Evolutionary conservation across 108 stramenopile genomes (phyloP), one percentile per base, ranked within the genome.

Genomic region (Cyclotella kingstonii): DNA sequence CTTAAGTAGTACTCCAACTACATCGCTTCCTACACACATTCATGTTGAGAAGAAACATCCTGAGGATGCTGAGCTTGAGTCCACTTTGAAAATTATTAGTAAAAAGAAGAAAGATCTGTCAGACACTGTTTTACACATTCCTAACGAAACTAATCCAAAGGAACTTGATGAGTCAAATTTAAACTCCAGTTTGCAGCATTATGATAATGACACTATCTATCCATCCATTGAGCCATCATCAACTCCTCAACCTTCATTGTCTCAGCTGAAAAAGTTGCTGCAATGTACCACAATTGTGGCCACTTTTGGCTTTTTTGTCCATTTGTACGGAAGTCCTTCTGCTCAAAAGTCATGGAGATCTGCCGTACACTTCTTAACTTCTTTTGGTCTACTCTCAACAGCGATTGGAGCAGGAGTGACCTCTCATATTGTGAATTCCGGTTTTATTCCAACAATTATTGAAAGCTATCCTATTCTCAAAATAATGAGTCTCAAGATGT

Each of bases 311-410:
- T 74, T 74, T 54, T 4, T 66, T n/a, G 41, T 50, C 19, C 73
- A 74, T 40, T 26, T 74, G 25, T 41, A 35, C 25, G 30, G 42
- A 22, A 74, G 73, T 61, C 60, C 58, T 18, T 46, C 58, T 0
- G 66, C 73, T 1, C 59, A 65, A 38, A 60, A 50, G 17, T 46
- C 73, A 5, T 74, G 73, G 73, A 15, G 48, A 26, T 66, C 53
- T 10, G 53, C 59, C 9, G 33, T 41, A 2, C 39, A 66, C 30
- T 74, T 66, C 4, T 55, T 60, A 11, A 41, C 73, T 39, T 74
- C 73, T n/a, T 33, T 58, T 0, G 60, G 73, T 14, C 42, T 74
- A 21, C 21, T 61, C 21, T 53, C 63, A 21, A 61, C 60, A 0
- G 73, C 73, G 10, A 27, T 74, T 23, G 41, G 60, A 34, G 39